These are phyloP conservation scores for Metschnikowia matae DNA, from an alignment of 805 yeast species.

Conservation along the genomic window DNA sequence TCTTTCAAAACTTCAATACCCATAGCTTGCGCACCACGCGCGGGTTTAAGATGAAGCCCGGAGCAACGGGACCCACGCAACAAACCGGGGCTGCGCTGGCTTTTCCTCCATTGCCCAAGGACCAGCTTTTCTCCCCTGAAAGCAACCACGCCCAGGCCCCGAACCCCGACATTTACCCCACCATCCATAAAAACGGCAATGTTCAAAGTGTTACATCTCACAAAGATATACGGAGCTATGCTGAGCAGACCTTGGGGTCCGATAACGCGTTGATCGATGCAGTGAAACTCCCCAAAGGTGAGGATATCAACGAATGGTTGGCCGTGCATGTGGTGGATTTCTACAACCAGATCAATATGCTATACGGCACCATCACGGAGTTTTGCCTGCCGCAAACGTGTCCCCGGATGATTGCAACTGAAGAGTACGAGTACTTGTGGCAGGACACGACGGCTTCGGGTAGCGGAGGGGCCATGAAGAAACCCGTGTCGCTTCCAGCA, in stretches of 20 bases:
- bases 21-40: slow-evolving; percentile 40
- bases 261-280: slow-evolving; percentile 90
- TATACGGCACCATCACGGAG: slow-evolving; percentile 92
- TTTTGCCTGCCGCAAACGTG: slow-evolving; percentile 94
- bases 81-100: slow-evolving; percentile 29
- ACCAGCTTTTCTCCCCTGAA: slow-evolving; percentile 10
- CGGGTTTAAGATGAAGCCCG: slow-evolving; percentile 40
- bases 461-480: slow-evolving; percentile 36
- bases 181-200: slow-evolving; percentile 22
- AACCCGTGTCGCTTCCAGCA: slow-evolving; percentile 86
- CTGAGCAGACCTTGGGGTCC: slow-evolving; percentile 92
- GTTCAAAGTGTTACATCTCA: slow-evolving; percentile 47
- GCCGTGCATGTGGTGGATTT: slow-evolving; percentile 98
- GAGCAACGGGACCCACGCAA: slow-evolving; percentile 38
- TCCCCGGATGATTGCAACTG: slow-evolving; percentile 97
- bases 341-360: slow-evolving; percentile 93
- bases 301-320: slow-evolving; percentile 88
- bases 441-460: slow-evolving; percentile 56
- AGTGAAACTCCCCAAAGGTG: slow-evolving; percentile 89
- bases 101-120: slow-evolving; percentile 26
- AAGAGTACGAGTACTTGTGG: slow-evolving; percentile 96
- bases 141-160: slow-evolving; percentile 1
- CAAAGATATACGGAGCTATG: slow-evolving; percentile 77
- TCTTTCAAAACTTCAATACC: slow-evolving; percentile 42
- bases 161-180: slow-evolving; percentile 21